Percentiles rank a stretch among this genome's conserved stretches.
phyloP scores from a whole-genome alignment of 1,284 basidiomycete genomes.

The Heimioporus punctisporus region DNA sequence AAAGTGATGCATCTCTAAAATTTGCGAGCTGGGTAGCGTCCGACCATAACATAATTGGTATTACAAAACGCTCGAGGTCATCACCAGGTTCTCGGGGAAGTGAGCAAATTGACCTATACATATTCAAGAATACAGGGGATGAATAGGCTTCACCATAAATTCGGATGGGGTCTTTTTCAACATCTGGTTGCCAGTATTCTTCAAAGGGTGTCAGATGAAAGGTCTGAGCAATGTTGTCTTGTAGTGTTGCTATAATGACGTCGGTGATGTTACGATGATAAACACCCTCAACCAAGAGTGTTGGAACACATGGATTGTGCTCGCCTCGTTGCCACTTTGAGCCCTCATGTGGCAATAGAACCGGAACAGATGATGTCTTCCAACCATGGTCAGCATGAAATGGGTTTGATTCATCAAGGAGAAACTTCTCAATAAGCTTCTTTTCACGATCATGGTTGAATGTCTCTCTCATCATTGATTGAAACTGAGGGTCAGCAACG shows the following conservation, averaged over 20 bases:
- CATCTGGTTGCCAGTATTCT: conserved; percentile 12
- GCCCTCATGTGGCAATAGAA: too few species aligned
- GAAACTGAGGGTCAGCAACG: neutral
- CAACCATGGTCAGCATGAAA: neutral
- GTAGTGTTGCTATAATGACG: neutral
- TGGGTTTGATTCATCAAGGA: neutral
- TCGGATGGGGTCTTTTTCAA: neutral
- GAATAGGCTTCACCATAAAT: conserved; percentile 22
- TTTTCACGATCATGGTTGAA: neutral
- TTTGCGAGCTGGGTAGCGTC: conserved; percentile 30
- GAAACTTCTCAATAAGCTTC: neutral
- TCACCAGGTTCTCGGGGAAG: conserved; percentile 9
- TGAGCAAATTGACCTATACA: conserved; percentile 12
- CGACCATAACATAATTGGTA: conserved; percentile 33
- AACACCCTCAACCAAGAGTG: neutral
- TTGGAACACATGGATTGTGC: neutral
- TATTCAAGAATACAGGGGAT: conserved; percentile 16
- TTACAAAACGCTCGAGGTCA: conserved; percentile 9
- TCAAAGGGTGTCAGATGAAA: conserved; percentile 10
- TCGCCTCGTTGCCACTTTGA: neutral
- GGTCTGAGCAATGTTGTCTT: neutral
- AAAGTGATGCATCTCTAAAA: conserved; percentile 17
- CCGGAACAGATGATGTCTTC: neutral
- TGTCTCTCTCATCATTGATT: neutral
- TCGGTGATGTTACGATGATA: neutral